Percentiles rank a stretch among this genome's conserved stretches.
Conservation (phyloP, 1,139 yeast genomes). For the Saccharomyces hybrid region DNA sequence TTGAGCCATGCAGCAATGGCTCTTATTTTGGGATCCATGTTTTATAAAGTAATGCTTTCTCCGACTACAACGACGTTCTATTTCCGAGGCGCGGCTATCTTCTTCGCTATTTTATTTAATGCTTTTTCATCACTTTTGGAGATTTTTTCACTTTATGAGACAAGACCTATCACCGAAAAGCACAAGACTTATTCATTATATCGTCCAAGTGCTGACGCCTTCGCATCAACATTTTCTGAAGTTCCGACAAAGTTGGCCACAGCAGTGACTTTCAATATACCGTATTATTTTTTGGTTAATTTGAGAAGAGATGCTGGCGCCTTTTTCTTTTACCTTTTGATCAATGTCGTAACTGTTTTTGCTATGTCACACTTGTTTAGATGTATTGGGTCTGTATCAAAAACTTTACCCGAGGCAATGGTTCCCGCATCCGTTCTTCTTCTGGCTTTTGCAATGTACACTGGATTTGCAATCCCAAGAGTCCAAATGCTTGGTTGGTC, state of each 20-base stretch:
- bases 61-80: constrained; percentile 44
- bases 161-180: constrained; percentile 61
- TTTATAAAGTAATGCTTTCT: constrained; percentile 41
- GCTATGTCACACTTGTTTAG: constrained; percentile 57
- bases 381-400: constrained; percentile 48
- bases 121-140: constrained; percentile 61
- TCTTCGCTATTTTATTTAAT: constrained; percentile 61
- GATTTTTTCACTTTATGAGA: constrained; percentile 52
- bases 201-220: constrained; percentile 61
- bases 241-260: constrained; percentile 47
- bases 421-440: constrained; percentile 52
- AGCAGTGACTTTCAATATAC: constrained; percentile 44
- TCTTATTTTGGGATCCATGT: constrained; percentile 55
- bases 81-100: constrained; percentile 53
- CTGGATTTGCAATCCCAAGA: constrained; percentile 58
- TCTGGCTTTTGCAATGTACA: constrained; percentile 46
- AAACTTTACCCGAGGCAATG: constrained; percentile 50
- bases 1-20: constrained; percentile 53
- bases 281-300: constrained; percentile 52
- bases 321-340: constrained; percentile 50
- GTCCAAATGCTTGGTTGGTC: constrained; percentile 59
- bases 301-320: constrained; percentile 49
- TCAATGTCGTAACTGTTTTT: constrained; percentile 41
- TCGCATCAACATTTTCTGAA: constrained; percentile 52
- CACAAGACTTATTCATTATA: constrained; percentile 59